Conservation (phyloP, 495 filamentous ascomycete genomes). For the Darksidea phi region DNA sequence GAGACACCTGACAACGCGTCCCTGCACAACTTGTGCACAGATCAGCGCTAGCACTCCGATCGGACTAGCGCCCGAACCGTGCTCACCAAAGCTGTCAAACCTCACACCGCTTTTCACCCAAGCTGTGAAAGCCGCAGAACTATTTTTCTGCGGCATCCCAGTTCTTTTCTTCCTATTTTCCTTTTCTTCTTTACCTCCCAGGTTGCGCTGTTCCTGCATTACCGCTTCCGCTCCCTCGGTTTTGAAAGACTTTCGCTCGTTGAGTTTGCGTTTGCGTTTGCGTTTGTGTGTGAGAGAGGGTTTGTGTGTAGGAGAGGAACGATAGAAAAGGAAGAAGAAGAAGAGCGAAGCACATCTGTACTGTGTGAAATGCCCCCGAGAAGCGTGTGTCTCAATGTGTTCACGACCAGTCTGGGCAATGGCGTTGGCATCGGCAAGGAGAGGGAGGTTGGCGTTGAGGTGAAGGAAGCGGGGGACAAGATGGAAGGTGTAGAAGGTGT, state of each 20-base stretch:
- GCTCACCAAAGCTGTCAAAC: slow-evolving; percentile 28
- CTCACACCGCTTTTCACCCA: slow-evolving; percentile 30
- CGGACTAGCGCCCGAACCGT: slow-evolving; percentile 15
- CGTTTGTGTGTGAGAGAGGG: not conserved
- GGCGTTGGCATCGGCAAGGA: not conserved
- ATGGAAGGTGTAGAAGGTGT: not conserved
- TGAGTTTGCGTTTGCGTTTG: not conserved
- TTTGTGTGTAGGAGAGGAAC: not conserved
- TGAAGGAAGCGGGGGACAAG: slow-evolving; percentile 12
- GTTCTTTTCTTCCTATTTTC: not conserved
- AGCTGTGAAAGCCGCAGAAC: not conserved
- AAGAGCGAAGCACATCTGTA: no score
- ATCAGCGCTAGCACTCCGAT: slow-evolving; percentile 12
- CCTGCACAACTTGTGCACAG: slow-evolving; percentile 1
- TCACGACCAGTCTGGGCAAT: slow-evolving; percentile 1
- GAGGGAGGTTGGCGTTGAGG: not conserved
- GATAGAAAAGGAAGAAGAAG: no score
- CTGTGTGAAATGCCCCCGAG: slow-evolving; percentile 20
- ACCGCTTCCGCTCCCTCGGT: not conserved
- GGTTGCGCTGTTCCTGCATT: not conserved
- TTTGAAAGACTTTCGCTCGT: not conserved
- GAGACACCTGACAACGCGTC: slow-evolving; percentile 23
- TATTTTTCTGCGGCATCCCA: not conserved
- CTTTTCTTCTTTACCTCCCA: slow-evolving; percentile 5
- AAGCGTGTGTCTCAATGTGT: slow-evolving; percentile 23